Conservation (phyloP, 1,284 basidiomycete species). For the Fomitopsis pinicola region DNA sequence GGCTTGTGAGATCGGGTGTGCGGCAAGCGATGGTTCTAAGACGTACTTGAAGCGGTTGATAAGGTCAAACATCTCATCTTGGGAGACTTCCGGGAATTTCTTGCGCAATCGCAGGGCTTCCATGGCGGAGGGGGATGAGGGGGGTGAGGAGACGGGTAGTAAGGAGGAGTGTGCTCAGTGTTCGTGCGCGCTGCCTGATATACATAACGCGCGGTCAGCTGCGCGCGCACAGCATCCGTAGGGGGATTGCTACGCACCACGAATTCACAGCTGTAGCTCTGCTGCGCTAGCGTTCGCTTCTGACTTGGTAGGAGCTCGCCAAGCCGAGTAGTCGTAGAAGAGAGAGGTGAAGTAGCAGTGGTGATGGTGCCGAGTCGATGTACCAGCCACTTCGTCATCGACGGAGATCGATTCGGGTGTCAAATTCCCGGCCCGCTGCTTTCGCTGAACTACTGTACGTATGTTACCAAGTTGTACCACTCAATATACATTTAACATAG, state of each 20-base stretch:
- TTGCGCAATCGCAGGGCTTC: conserved; percentile 86
- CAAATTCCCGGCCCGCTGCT: not conserved
- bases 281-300: not conserved
- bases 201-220: not conserved
- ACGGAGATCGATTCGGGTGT: not conserved
- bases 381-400: no score
- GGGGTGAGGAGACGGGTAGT: conserved; percentile 2
- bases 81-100: conserved; percentile 90
- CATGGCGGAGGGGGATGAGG: conserved; percentile 42
- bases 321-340: not conserved
- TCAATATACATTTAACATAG: no score
- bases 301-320: not conserved
- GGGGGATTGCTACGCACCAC: not conserved
- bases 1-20: conserved; percentile 9
- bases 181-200: conserved; percentile 6
- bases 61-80: conserved; percentile 91
- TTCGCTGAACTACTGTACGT: not conserved
- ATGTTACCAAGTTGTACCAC: not conserved
- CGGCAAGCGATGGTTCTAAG: conserved; percentile 6
- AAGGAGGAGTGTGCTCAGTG: conserved; percentile 8
- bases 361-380: no score
- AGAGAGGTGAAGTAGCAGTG: no score
- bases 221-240: not conserved
- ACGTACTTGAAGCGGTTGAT: conserved; percentile 93
- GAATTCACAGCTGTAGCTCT: not conserved